These are phyloP conservation scores for Cordyceps cateniannulata DNA, from an alignment of 2,329 filamentous ascomycete genomes.

Conservation along the genomic window DNA sequence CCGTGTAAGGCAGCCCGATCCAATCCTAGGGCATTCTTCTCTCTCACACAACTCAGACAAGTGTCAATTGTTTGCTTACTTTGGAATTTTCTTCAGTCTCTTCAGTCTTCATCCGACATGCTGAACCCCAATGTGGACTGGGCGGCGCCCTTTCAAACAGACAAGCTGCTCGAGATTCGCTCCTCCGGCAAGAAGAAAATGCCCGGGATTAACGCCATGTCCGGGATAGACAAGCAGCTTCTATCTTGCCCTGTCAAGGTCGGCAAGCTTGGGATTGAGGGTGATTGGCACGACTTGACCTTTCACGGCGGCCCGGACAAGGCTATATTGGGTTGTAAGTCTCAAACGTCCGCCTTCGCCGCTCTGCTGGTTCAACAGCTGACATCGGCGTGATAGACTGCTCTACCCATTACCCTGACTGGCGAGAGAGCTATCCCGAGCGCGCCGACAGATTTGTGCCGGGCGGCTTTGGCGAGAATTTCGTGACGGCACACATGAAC, in stretches of 20 bases:
- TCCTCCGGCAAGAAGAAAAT: slow-evolving; percentile 50
- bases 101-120: slow-evolving; percentile 4
- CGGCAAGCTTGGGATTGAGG: slow-evolving; percentile 43
- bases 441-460: slow-evolving; percentile 45
- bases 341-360: not conserved
- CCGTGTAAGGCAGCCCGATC: slow-evolving; percentile 3
- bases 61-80: not conserved
- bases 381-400: slow-evolving; percentile 39
- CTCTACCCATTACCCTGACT: slow-evolving; percentile 49
- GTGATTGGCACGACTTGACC: slow-evolving; percentile 55
- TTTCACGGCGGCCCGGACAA: slow-evolving; percentile 59
- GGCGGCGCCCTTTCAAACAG: slow-evolving; percentile 35
- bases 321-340: slow-evolving; percentile 52
- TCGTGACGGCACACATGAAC: slow-evolving; percentile 51
- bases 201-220: slow-evolving; percentile 42
- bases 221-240: slow-evolving; percentile 50
- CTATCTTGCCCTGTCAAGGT: slow-evolving; percentile 40
- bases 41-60: not conserved
- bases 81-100: not conserved
- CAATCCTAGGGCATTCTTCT: not conserved
- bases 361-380: not conserved
- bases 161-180: slow-evolving; percentile 50
- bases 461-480: slow-evolving; percentile 60
- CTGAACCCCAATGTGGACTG: slow-evolving; percentile 27
- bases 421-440: slow-evolving; percentile 46